Conservation (phyloP, 257 asterid genomes). For the Salvia splendens region DNA sequence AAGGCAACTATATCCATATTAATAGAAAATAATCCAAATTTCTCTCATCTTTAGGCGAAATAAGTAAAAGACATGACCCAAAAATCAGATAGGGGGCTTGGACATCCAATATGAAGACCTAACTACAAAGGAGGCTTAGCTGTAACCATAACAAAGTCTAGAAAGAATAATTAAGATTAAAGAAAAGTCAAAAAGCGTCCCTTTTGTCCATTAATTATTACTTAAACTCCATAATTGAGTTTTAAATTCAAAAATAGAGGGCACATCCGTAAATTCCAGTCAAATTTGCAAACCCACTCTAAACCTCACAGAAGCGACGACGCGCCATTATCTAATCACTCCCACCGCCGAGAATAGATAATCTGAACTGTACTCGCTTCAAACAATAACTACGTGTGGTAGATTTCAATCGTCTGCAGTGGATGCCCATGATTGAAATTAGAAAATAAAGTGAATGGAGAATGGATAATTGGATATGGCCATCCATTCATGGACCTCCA, state of each 20-base stretch:
- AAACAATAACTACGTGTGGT: not conserved
- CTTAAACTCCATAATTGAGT: not conserved
- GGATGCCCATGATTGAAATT: slow-evolving; percentile 29
- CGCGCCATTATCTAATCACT: slow-evolving; percentile 17
- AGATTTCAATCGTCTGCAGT: slow-evolving; percentile 31
- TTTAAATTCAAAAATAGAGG: slow-evolving; percentile 8
- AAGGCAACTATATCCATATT: no score
- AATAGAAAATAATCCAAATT: no score
- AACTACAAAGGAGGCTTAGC: no score
- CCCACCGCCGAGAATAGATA: slow-evolving; percentile 9
- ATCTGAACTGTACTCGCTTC: slow-evolving; percentile 21
- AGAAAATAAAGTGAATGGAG: slow-evolving; percentile 34
- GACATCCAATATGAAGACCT: no score
- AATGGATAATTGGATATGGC: not conserved
- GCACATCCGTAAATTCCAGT: slow-evolving; percentile 19
- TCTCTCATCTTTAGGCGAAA: no score
- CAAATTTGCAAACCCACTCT: slow-evolving; percentile 31
- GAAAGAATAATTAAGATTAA: not conserved
- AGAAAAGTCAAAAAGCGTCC: not conserved
- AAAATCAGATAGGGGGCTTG: no score
- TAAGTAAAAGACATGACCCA: no score
- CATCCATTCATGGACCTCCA: slow-evolving; percentile 6
- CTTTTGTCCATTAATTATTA: slow-evolving; percentile 1
- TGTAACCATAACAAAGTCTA: no score
- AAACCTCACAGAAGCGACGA: slow-evolving; percentile 33